Conservation (phyloP, 2,329 filamentous ascomycete species). For the Lasiodiplodia sp. region DNA sequence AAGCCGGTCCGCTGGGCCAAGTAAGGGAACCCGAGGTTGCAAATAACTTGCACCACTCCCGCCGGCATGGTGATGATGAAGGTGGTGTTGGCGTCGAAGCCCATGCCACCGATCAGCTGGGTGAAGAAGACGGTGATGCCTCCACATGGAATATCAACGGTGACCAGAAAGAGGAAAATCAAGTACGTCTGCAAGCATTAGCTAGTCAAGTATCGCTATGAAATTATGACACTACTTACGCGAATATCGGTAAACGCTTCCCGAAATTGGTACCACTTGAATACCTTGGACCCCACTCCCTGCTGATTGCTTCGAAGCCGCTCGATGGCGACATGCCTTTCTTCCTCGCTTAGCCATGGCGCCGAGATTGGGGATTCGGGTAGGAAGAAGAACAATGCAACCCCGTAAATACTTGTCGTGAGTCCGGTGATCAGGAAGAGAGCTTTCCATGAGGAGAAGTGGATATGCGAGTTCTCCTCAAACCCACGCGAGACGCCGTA, state of each 20-base stretch:
- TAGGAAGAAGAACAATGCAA: slow-evolving; percentile 55
- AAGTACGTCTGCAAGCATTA: not conserved
- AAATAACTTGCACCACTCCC: not conserved
- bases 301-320: slow-evolving; percentile 53
- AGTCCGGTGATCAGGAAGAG: slow-evolving; percentile 2
- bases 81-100: slow-evolving; percentile 2
- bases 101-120: slow-evolving; percentile 10
- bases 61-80: slow-evolving; percentile 16
- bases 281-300: slow-evolving; percentile 35
- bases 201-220: too few relatives aligned
- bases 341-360: slow-evolving; percentile 62
- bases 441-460: slow-evolving; percentile 59
- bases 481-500: slow-evolving; percentile 40
- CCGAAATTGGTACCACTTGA: slow-evolving; percentile 26
- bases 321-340: slow-evolving; percentile 66
- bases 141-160: slow-evolving; percentile 1
- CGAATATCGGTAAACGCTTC: slow-evolving; percentile 28
- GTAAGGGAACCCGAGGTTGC: not conserved
- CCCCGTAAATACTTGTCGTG: not conserved
- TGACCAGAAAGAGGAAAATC: slow-evolving; percentile 4
- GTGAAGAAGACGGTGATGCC: slow-evolving; percentile 16
- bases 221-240: not conserved
- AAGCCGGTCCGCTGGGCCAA: not conserved
- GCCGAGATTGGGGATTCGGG: slow-evolving; percentile 71
- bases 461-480: slow-evolving; percentile 55